Percentiles rank a stretch among this genome's conserved stretches.
phyloP scores from a whole-genome alignment of 768 basidiomycete species.

The Termitomyces sp. region DNA sequence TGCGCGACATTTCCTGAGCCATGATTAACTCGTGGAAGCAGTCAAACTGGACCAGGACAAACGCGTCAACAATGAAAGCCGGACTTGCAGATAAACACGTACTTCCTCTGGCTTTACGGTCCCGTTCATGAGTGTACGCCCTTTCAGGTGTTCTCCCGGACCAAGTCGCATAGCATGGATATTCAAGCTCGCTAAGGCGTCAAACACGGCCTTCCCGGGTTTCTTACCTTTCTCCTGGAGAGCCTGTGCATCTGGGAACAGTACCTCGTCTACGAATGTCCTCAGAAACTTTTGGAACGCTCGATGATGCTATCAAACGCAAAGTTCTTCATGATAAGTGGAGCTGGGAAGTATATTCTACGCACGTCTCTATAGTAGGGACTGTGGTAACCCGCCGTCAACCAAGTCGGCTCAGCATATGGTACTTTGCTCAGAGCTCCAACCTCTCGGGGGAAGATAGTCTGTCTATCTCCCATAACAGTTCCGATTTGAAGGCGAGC shows the following conservation, averaged over 20 bases:
- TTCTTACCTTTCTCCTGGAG: constrained; percentile 18
- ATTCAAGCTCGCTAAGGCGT: constrained; percentile 14
- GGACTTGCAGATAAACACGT: not conserved
- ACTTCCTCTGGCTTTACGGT: constrained; percentile 17
- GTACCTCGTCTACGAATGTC: constrained; percentile 16
- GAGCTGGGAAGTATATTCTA: not conserved
- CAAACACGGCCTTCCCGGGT: constrained; percentile 13
- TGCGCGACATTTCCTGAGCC: constrained; percentile 59
- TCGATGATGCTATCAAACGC: constrained; percentile 14
- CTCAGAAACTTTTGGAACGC: constrained; percentile 16
- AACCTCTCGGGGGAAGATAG: constrained; percentile 38
- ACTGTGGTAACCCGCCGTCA: constrained; percentile 24
- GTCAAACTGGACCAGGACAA: constrained; percentile 39
- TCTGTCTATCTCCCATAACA: constrained; percentile 51
- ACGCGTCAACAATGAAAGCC: not conserved
- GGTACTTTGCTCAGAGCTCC: constrained; percentile 66
- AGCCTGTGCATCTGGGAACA: constrained; percentile 17
- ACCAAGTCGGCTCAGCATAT: constrained; percentile 78
- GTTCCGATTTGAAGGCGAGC: constrained; percentile 60
- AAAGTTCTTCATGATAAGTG: not conserved
- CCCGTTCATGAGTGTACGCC: constrained; percentile 15
- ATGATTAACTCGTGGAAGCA: constrained; percentile 64
- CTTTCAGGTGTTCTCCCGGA: constrained; percentile 16
- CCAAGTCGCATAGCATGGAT: constrained; percentile 19
- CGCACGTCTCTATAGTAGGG: constrained; percentile 21